Base-by-base conservation (phyloP, 164 flowering plant genomes). In the Akebia trifoliata region DNA sequence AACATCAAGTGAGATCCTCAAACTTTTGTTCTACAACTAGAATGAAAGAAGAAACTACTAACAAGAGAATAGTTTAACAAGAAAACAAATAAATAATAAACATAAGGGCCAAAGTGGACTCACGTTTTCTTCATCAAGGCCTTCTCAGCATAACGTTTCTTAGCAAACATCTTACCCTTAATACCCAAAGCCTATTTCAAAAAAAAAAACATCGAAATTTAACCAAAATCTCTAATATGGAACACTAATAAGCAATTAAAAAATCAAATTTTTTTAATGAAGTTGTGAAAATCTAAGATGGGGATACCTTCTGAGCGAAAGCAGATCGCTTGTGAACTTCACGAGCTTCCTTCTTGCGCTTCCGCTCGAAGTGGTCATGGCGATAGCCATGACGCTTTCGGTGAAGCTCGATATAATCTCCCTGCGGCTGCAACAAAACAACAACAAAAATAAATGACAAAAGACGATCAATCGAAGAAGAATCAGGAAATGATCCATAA, bases 341-440 rank as follows among this genome's bases (percentile, higher is more conserved):
- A 62, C 99, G 97, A 39, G 99, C 99, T 63, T 86, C 95, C 76
- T 69, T 90, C 93, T 93, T 93, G 44, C 99, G 85, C 77, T 93
- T 87, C 36, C 96, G 81, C 76, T 93, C 96, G 72, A 80, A 81
- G 76, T 84, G 84, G 48, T 93, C 99, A 35, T 12, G 86, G 65
- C 97, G 86, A 48, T 79, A 76, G 21, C 99, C 99, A 87, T 84
- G 45, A 36, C 97, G 69, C 88, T 90, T 93, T 66, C 79, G 71
- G 60, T 83, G 90, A 26, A 83, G 82, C 54, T 93, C 97, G 29
- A 93, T 93, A 71, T 93, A 85, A 79, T 93, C 97, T 55, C 99
- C 99, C 71, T 93, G 99, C 53, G 99, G 96, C 99, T 92, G 76
- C 49, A 36, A 45, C 7, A 43, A 12, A 18, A 61, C 4, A 34